Evolutionary conservation across 495 filamentous ascomycete genomes (phyloP), one percentile per base, ranked within the genome.

Genomic region (Xylaria palmicola): DNA sequence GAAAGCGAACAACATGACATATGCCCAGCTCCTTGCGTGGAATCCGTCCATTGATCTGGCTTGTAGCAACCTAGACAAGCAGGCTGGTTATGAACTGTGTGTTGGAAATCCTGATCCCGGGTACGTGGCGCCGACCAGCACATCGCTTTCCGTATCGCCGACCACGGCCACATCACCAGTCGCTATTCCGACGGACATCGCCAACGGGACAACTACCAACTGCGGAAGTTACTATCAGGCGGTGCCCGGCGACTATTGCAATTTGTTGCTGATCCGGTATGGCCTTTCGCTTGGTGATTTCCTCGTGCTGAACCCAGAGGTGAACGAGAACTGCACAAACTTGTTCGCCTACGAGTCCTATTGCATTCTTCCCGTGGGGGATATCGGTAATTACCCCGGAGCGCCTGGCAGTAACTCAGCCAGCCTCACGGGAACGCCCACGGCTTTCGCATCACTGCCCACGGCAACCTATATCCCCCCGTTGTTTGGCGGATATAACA

Each of bases 21-120:
- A 5, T 13, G 45, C 45, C 45, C 45, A 27, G 8, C 2, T 48
- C 20, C 3, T 48, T 30, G 15, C 6, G 2, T 48, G 45, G 45
- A 48, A 48, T 29, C 45, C 45, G 5, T 7, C 30, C 3, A 22
- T 48, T 1, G 15, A 17, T 12, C 12, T 17, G 13, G 45, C 22
- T 2, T 48, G 45, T 48, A 17, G 45, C 22, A 48, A 48, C 24
- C 6, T 48, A 4, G 59, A 30, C 20, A 10, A 17, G 7, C 30
- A 4, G 10, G 34, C 52, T 7, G 63, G 63, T 9, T 0, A 22
- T 10, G 12, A 48, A 32, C 15, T 65, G 19, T 65, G 63, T 45
- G 49, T 62, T 32, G 24, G 49, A 27, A 12, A 47, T 32, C 62
- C 55, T 17, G 55, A 50, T 0, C 29, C 39, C 2, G 7, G 26